Evolutionary conservation across 2,329 filamentous ascomycete genomes (phyloP).

Genomic region (Cordyceps fumosorosea): DNA sequence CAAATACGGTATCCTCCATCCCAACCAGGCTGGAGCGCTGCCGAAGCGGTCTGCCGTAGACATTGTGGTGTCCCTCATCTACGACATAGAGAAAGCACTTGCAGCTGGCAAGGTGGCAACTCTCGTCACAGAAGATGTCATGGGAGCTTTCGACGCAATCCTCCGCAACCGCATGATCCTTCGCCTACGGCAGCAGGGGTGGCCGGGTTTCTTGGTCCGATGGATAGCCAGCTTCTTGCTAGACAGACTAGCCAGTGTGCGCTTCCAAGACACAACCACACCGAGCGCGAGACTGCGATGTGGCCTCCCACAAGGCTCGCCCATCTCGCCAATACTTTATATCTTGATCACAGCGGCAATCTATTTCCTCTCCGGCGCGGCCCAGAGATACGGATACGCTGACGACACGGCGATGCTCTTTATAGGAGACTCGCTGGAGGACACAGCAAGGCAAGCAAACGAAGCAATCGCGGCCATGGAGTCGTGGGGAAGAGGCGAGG

Average conservation of each 20-base stretch:
- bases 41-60: slow-evolving; percentile 18
- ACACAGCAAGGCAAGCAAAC: not conserved
- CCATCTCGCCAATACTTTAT: slow-evolving; percentile 9
- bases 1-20: slow-evolving; percentile 17
- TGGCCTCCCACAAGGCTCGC: slow-evolving; percentile 7
- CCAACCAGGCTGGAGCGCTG: slow-evolving; percentile 18
- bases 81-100: no score
- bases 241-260: not conserved
- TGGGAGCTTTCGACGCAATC: no score
- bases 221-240: slow-evolving; percentile 5
- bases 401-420: slow-evolving; percentile 6
- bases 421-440: not conserved
- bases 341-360: not conserved
- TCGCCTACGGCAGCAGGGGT: slow-evolving; percentile 3
- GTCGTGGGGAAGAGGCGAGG: not conserved
- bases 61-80: slow-evolving; percentile 16
- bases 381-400: slow-evolving; percentile 4
- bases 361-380: no score
- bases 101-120: no score
- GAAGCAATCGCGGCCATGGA: not conserved
- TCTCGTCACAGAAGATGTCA: no score
- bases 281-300: not conserved
- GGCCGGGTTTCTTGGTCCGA: not conserved
- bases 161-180: slow-evolving; percentile 1
- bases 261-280: not conserved